Percentiles rank a stretch among this genome's conserved stretches.
Conservation (phyloP, 495 filamentous ascomycete species). For the Hypoxylon lenormandii region DNA sequence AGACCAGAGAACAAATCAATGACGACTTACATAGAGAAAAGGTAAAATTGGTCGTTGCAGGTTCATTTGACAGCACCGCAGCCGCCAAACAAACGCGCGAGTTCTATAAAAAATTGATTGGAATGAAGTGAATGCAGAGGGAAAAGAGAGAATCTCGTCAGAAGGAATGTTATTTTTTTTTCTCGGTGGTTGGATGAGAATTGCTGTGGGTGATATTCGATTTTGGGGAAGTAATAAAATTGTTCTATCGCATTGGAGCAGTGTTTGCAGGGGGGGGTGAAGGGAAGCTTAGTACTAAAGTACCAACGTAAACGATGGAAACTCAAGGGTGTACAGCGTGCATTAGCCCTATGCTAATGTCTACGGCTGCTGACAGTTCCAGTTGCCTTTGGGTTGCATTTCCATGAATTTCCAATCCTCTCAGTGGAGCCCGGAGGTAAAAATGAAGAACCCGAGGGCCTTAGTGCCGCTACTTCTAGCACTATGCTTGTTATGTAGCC, state of each 20-base stretch:
- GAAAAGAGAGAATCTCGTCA: constrained; percentile 36
- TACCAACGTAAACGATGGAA: background rate
- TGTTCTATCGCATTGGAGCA: constrained; percentile 21
- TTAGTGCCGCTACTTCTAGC: constrained; percentile 22
- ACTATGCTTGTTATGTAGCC: background rate
- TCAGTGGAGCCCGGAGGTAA: constrained; percentile 37
- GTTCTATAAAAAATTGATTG: constrained; percentile 42
- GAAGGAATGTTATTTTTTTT: constrained; percentile 23
- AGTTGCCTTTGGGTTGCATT: constrained; percentile 38
- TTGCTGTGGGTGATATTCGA: constrained; percentile 35
- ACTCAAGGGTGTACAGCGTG: constrained; percentile 22
- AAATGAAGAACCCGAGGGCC: constrained; percentile 31
- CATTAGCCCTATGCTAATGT: constrained; percentile 43
- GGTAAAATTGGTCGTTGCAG: constrained; percentile 65
- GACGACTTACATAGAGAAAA: constrained; percentile 62
- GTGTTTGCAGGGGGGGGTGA: background rate
- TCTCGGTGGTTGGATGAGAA: constrained; percentile 33
- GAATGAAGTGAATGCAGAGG: constrained; percentile 36
- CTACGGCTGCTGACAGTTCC: constrained; percentile 22
- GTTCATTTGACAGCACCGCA: constrained; percentile 75
- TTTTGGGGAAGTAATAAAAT: constrained; percentile 23
- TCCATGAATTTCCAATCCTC: constrained; percentile 42
- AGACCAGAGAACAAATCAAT: constrained; percentile 9
- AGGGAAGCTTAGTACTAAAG: too few species aligned
- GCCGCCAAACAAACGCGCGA: constrained; percentile 75